Percentiles rank a stretch among this genome's conserved stretches.
Conservation (phyloP, 2,329 filamentous ascomycete species). For the Xylaria arbuscula region DNA sequence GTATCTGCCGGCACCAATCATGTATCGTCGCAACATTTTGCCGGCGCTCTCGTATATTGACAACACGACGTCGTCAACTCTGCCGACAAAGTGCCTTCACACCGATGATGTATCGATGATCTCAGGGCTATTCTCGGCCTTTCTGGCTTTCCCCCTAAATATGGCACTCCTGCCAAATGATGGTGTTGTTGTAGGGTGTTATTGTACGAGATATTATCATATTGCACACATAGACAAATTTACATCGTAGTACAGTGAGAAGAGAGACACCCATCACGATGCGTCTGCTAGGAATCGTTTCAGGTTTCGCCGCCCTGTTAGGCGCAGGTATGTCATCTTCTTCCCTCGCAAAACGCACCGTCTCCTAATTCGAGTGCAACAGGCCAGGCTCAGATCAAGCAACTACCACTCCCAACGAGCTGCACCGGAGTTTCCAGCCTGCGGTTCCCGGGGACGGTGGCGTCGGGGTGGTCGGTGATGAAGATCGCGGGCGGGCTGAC, state of each 20-base stretch:
- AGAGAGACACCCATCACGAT: constrained; percentile 16
- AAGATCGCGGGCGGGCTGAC: constrained; percentile 55
- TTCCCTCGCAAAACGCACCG: neutral
- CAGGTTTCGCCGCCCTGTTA: constrained; percentile 32
- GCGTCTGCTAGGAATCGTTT: constrained; percentile 32
- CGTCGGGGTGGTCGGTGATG: constrained; percentile 53
- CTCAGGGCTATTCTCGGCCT: neutral
- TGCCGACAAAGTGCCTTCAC: constrained; percentile 34
- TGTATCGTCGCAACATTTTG: constrained; percentile 31
- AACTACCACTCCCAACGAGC: constrained; percentile 50
- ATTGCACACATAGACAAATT: constrained; percentile 12
- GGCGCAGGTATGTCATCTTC: constrained; percentile 27
- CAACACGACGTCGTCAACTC: constrained; percentile 23
- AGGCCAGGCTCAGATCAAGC: constrained; percentile 36
- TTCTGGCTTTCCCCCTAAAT: constrained; percentile 25
- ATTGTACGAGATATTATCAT: constrained; percentile 14
- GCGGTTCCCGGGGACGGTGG: constrained; percentile 50
- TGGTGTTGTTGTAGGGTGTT: neutral
- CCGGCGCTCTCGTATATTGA: constrained; percentile 34
- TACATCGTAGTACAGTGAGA: constrained; percentile 2
- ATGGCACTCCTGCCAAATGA: constrained; percentile 26
- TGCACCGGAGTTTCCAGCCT: constrained; percentile 52
- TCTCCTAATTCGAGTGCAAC: constrained; percentile 19
- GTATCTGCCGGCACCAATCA: constrained; percentile 40
- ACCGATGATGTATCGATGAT: constrained; percentile 21